A percentile compares a stretch with the other conserved stretches of the same genome.
phyloP scores from a whole-genome alignment of 257 asterid genomes.

The Henckelia pumila region DNA sequence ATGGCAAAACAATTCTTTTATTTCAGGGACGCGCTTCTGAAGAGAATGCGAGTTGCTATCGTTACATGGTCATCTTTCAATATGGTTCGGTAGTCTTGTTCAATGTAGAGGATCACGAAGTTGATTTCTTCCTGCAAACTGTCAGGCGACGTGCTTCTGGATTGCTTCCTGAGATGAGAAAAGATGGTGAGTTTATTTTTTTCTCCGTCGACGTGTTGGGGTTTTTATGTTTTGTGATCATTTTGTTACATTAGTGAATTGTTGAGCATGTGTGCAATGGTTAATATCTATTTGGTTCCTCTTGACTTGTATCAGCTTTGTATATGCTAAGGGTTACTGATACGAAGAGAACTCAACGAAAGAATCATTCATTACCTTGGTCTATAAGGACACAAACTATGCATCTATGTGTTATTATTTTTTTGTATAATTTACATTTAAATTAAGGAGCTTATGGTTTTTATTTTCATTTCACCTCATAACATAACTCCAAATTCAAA shows the following conservation, averaged over 20 bases:
- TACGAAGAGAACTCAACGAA: neutral
- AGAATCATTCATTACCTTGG: neutral
- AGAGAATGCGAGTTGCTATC: slow-evolving; percentile 39
- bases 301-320: slow-evolving; percentile 4
- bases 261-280: neutral
- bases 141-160: slow-evolving; percentile 80
- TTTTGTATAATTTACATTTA: too few species aligned
- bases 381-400: neutral
- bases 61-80: slow-evolving; percentile 84
- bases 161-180: slow-evolving; percentile 78
- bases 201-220: slow-evolving; percentile 3
- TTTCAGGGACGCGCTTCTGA: slow-evolving; percentile 47
- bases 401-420: too few species aligned
- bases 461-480: too few species aligned
- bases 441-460: neutral
- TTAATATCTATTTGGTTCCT: neutral
- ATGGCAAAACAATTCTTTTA: slow-evolving; percentile 22
- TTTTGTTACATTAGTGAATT: neutral
- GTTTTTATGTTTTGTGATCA: neutral
- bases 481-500: neutral
- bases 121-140: slow-evolving; percentile 65
- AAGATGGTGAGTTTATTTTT: slow-evolving; percentile 59
- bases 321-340: neutral
- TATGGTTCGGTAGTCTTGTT: slow-evolving; percentile 88
- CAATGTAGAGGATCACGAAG: slow-evolving; percentile 86